Conservation (phyloP, 495 filamentous ascomycete genomes). For the Extremus antarcticus region DNA sequence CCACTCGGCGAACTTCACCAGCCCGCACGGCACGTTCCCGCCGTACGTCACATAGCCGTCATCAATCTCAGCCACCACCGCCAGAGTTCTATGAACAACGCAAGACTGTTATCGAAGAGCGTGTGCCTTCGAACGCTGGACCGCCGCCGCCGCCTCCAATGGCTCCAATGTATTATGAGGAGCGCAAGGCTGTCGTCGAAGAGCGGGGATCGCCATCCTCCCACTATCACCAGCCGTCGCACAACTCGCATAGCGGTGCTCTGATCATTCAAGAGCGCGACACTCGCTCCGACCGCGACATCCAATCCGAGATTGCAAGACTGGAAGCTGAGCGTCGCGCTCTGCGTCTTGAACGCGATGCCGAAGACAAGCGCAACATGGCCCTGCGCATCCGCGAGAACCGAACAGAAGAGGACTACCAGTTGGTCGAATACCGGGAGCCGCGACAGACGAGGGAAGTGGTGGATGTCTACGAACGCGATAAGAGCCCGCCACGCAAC, state of each 20-base stretch:
- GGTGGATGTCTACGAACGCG: conserved; percentile 39
- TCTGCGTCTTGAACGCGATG: conserved; percentile 31
- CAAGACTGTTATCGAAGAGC: conserved; percentile 12
- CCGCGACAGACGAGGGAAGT: conserved; percentile 9
- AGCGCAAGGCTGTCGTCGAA: conserved; percentile 13
- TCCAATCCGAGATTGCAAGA: conserved; percentile 46
- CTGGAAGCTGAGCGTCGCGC: conserved; percentile 43
- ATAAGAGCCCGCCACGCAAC: conserved; percentile 33
- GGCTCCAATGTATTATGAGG: conserved; percentile 5
- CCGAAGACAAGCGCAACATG: conserved; percentile 35
- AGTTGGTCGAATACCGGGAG: conserved; percentile 17
- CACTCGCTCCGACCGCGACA: conserved; percentile 39
- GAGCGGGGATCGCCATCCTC: conserved; percentile 1
- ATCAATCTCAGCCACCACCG: conserved; percentile 3
- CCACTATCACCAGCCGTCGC: neutral
- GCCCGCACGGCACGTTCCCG: conserved; percentile 2
- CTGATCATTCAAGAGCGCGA: conserved; percentile 44
- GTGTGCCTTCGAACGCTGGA: neutral
- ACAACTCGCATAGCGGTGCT: conserved; percentile 6
- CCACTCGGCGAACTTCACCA: conserved; percentile 13
- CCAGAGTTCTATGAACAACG: conserved; percentile 11
- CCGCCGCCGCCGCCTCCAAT: conserved; percentile 6
- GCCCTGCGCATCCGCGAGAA: conserved; percentile 35
- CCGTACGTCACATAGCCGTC: conserved; percentile 3
- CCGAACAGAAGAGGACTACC: conserved; percentile 40